These are phyloP conservation scores for Pythium insidiosum DNA, from an alignment of 352 stramenopile genomes.

Conservation along the genomic window DNA sequence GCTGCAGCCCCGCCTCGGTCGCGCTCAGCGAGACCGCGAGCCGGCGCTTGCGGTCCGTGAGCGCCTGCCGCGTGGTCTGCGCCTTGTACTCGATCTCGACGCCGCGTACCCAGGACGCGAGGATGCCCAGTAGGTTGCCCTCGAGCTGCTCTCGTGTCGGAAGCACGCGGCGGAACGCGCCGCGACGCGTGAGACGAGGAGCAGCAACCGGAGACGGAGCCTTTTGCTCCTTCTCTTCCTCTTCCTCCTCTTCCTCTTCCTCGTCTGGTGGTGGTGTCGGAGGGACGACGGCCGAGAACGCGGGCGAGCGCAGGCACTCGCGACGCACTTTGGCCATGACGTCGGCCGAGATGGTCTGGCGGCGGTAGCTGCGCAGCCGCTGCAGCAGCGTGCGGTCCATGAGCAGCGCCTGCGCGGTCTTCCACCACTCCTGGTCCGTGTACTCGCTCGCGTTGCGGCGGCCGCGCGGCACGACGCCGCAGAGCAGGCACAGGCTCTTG, in stretches of 20 bases:
- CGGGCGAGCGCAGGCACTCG: conserved; percentile 47
- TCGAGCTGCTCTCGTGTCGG: conserved; percentile 25
- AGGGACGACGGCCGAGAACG: conserved; percentile 26
- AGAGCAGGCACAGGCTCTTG: conserved; percentile 70
- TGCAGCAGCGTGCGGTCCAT: conserved; percentile 71
- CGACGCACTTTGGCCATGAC: conserved; percentile 73
- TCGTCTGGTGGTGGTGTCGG: no score
- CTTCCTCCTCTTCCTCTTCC: conserved; percentile 7
- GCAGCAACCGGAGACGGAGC: background rate
- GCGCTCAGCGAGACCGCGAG: conserved; percentile 28
- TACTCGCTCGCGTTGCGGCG: conserved; percentile 53
- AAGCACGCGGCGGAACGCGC: background rate
- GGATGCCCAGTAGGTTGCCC: conserved; percentile 36
- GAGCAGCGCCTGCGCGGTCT: conserved; percentile 62
- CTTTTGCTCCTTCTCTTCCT: background rate
- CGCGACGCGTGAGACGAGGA: no score
- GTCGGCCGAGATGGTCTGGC: conserved; percentile 41
- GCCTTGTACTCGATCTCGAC: conserved; percentile 75
- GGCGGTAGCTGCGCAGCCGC: conserved; percentile 39
- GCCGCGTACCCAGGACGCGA: conserved; percentile 64
- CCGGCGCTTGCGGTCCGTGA: conserved; percentile 42
- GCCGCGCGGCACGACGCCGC: conserved; percentile 41
- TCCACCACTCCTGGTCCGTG: conserved; percentile 74
- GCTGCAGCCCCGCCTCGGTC: conserved; percentile 26
- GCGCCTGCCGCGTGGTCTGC: conserved; percentile 35